A percentile compares a stretch with the other conserved stretches of the same genome.
Conservation (phyloP, 164 flowering plant genomes). For the Berberis thunbergii region DNA sequence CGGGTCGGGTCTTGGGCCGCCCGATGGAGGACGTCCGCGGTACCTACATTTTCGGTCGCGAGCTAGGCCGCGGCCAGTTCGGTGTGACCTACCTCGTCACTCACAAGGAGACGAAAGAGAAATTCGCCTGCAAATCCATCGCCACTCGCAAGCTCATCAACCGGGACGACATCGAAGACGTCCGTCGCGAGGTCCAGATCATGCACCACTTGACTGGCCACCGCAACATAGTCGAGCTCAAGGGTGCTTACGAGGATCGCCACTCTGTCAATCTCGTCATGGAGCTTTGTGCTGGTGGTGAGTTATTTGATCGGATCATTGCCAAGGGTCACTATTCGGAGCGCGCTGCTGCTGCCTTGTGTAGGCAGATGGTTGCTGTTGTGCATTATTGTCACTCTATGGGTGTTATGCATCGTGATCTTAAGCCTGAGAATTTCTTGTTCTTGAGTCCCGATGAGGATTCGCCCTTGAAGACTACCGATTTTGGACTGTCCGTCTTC, state of each 20-base stretch:
- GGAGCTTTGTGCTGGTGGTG: slow-evolving; percentile 91
- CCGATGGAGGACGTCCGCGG: slow-evolving; percentile 66
- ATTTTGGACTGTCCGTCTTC: slow-evolving; percentile 85
- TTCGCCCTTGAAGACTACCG: slow-evolving; percentile 76
- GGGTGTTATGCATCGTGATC: slow-evolving; percentile 88
- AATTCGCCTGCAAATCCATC: slow-evolving; percentile 80
- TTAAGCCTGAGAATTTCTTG: slow-evolving; percentile 89
- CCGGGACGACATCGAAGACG: slow-evolving; percentile 71
- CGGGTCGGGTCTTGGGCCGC: slow-evolving; percentile 64
- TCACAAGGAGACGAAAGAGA: slow-evolving; percentile 41
- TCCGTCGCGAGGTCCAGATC: slow-evolving; percentile 86
- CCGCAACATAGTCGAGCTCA: slow-evolving; percentile 67
- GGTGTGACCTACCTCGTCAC: slow-evolving; percentile 76
- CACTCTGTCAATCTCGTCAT: slow-evolving; percentile 66
- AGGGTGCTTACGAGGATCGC: slow-evolving; percentile 71
- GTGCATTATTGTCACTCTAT: slow-evolving; percentile 67
- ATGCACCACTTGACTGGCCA: slow-evolving; percentile 90
- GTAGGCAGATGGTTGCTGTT: slow-evolving; percentile 71
- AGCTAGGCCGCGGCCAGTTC: slow-evolving; percentile 90
- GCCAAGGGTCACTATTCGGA: slow-evolving; percentile 85
- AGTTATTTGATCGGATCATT: slow-evolving; percentile 82
- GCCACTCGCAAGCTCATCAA: slow-evolving; percentile 57
- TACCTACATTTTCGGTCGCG: slow-evolving; percentile 60
- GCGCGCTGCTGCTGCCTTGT: slow-evolving; percentile 61
- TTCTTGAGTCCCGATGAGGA: slow-evolving; percentile 45